Evolutionary conservation across 2,329 filamentous ascomycete species (phyloP), one percentile per base, ranked within the genome.

Genomic region (Exophiala spinifera): DNA sequence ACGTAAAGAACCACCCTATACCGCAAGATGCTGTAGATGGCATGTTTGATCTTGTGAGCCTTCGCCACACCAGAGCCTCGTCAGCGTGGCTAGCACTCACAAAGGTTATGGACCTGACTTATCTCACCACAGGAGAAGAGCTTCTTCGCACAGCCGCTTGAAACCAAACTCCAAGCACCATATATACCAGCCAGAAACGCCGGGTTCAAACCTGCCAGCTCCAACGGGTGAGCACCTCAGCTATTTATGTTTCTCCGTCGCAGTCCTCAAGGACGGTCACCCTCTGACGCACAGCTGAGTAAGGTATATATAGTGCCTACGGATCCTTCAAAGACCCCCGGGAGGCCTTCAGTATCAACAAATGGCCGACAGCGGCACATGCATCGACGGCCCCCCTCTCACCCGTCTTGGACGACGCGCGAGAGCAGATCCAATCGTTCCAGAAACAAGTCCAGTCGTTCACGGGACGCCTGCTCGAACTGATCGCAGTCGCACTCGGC

Each of bases 1-100:
- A 84, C 59, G 76, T 85, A 21, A 78, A 75, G 56, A 83, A 84
- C 67, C 82, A 79, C 57, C 80, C 80, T 14, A 70, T 85, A 2
- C 71, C 69, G 0, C 78, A 83, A 63, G 77, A 80, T 28, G 70
- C 81, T 64, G 74, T 85, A 3, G 77, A 84, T 59, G 68, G 72
- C 0, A 82, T 85, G 60, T 85, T 83, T 60, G 79, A 80, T 7
- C 75, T 85, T 6, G 81, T 55, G 36, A 50, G 52, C 17, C 14
- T 23, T 21, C 13, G 20, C 28, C 21, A 21, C 8, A 19, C 4
- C 5, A 42, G 8, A 42, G 39, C 39, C 17, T 42, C 28, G 28
- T 31, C 28, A 10, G 11, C 11, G 28, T 31, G 6, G 28, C 28
- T 3, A 31, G 28, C 28, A 31, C 6, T 31, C 10, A 31, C 10